Conservation (phyloP, 2,329 filamentous ascomycete genomes). For the Claviceps monticola region DNA sequence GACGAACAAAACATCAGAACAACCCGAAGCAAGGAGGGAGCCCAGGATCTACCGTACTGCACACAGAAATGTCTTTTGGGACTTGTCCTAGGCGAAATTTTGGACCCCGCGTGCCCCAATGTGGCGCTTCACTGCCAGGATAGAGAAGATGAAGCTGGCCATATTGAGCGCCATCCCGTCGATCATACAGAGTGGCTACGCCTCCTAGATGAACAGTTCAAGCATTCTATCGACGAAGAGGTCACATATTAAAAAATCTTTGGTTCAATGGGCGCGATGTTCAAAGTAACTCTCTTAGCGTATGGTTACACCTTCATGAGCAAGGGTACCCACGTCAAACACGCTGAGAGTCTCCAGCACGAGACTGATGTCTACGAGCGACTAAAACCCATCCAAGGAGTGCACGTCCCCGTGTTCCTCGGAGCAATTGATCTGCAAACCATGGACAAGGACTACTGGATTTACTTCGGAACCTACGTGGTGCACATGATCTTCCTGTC, state of each 20-base stretch:
- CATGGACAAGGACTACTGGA: slow-evolving; percentile 17
- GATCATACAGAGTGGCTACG: too few relatives aligned
- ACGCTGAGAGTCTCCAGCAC: slow-evolving; percentile 20
- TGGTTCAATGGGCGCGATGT: slow-evolving; percentile 25
- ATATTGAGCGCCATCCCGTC: slow-evolving; percentile 11
- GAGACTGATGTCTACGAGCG: slow-evolving; percentile 22
- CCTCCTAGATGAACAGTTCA: slow-evolving; percentile 18
- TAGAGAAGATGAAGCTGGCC: slow-evolving; percentile 2
- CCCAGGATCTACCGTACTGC: slow-evolving; percentile 16
- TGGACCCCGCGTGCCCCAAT: slow-evolving; percentile 26
- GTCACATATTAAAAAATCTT: slow-evolving; percentile 14
- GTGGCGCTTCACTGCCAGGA: slow-evolving; percentile 15
- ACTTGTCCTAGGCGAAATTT: slow-evolving; percentile 14
- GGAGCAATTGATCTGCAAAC: slow-evolving; percentile 21
- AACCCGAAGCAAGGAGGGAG: too few relatives aligned
- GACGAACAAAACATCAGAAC: too few relatives aligned
- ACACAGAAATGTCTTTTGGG: slow-evolving; percentile 25
- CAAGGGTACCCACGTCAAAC: slow-evolving; percentile 24
- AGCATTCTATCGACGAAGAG: slow-evolving; percentile 16
- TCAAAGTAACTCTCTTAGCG: slow-evolving; percentile 10
- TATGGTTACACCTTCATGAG: slow-evolving; percentile 9
- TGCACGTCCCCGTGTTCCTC: slow-evolving; percentile 23
- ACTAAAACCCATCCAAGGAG: slow-evolving; percentile 21
- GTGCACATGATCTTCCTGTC: too few relatives aligned
- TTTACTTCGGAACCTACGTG: too few relatives aligned